Evolutionary conservation across 805 yeast species (phyloP).

Genomic region (Candida ficus): DNA sequence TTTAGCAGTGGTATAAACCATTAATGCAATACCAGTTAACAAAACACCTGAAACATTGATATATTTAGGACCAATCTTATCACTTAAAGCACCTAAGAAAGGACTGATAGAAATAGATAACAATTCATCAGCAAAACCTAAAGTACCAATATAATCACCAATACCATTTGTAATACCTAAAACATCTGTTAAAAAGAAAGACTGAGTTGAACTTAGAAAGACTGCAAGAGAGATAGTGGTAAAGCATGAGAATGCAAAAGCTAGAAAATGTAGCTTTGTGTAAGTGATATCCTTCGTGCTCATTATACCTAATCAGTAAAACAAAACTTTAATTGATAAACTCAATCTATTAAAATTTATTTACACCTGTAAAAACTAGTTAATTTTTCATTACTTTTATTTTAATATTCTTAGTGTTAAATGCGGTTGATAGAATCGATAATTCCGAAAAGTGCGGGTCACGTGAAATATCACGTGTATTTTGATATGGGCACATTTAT

Average conservation of each 20-base stretch:
- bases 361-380: background rate
- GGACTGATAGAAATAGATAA: constrained; percentile 51
- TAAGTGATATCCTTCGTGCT: constrained; percentile 18
- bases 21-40: constrained; percentile 41
- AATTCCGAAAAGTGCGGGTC: constrained; percentile 1
- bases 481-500: background rate
- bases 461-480: background rate
- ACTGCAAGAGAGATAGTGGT: constrained; percentile 37
- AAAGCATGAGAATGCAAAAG: constrained; percentile 34
- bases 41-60: constrained; percentile 44
- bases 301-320: no score
- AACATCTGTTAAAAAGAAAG: constrained; percentile 37
- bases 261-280: constrained; percentile 24
- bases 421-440: constrained; percentile 2
- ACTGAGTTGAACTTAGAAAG: constrained; percentile 38
- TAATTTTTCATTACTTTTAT: background rate
- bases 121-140: constrained; percentile 57
- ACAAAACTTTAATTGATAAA: no score
- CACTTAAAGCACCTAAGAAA: constrained; percentile 57
- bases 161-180: constrained; percentile 26
- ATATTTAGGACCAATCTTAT: constrained; percentile 55
- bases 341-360: background rate
- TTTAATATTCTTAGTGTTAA: background rate
- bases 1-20: constrained; percentile 43
- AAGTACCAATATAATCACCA: constrained; percentile 43